A percentile compares a stretch with the other conserved stretches of the same genome.
phyloP scores from a whole-genome alignment of 2,329 filamentous ascomycete genomes.

The Trichophyton schoenleinii region DNA sequence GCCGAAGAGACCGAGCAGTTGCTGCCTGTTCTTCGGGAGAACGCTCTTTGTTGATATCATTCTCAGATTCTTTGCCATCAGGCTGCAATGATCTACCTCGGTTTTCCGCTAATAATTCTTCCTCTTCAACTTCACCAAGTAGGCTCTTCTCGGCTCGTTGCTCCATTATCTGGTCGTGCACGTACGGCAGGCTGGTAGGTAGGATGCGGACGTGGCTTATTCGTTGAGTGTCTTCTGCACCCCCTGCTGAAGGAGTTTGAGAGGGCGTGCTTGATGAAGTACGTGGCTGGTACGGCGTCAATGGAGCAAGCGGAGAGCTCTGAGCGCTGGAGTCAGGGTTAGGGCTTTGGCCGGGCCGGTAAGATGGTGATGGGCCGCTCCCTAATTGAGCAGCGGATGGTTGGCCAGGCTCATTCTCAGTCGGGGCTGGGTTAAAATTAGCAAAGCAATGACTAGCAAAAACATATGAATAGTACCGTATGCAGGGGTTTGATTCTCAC shows the following conservation, averaged over 20 bases:
- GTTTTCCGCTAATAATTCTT: neutral
- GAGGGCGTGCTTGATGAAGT: neutral
- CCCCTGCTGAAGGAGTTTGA: conserved; percentile 10
- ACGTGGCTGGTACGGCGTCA: conserved; percentile 1
- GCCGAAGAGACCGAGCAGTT: conserved; percentile 67
- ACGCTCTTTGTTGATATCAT: conserved; percentile 16
- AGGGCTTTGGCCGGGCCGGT: neutral
- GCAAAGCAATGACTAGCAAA: neutral
- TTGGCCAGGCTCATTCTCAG: conserved; percentile 18
- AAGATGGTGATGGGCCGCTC: neutral
- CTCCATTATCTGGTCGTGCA: conserved; percentile 84
- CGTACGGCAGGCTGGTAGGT: conserved; percentile 78
- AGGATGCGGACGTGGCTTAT: conserved; percentile 83
- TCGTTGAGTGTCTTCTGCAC: conserved; percentile 31
- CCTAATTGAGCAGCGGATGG: conserved; percentile 19
- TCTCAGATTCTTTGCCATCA: conserved; percentile 2
- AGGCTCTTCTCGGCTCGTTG: conserved; percentile 24
- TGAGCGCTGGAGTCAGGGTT: neutral
- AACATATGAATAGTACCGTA: neutral
- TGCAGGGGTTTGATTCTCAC: conserved; percentile 45
- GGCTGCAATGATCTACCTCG: neutral
- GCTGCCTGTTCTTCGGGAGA: conserved; percentile 64
- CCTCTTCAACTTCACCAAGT: neutral
- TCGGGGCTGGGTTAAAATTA: conserved; percentile 6
- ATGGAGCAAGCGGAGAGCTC: conserved; percentile 6